Percentiles rank a stretch among this genome's conserved stretches.
phyloP scores from a whole-genome alignment of 1,284 basidiomycete species.

The Boletus calvinii region DNA sequence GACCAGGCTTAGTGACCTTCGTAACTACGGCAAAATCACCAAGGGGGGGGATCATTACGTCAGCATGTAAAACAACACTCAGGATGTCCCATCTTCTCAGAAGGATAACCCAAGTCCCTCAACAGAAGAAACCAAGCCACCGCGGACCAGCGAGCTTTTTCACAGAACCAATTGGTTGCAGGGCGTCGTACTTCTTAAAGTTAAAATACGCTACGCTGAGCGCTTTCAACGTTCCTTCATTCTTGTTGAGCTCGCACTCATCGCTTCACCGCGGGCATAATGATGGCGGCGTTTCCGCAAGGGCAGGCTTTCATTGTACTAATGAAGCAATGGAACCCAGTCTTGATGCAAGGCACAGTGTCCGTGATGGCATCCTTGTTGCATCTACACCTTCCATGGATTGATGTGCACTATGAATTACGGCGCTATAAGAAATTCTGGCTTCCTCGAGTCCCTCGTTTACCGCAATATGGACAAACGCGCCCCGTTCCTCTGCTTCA shows the following conservation, averaged over 20 bases:
- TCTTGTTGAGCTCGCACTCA: slow-evolving; percentile 8
- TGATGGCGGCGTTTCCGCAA: slow-evolving; percentile 12
- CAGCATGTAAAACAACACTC: neutral
- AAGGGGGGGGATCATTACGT: slow-evolving; percentile 14
- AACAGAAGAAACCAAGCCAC: slow-evolving; percentile 17
- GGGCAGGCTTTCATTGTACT: slow-evolving; percentile 30
- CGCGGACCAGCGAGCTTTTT: slow-evolving; percentile 15
- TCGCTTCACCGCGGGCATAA: slow-evolving; percentile 10
- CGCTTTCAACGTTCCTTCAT: slow-evolving; percentile 15
- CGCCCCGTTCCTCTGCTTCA: slow-evolving; percentile 7
- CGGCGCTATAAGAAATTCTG: slow-evolving; percentile 3
- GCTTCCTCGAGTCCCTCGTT: slow-evolving; percentile 12
- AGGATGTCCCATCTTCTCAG: slow-evolving; percentile 16
- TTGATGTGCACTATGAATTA: slow-evolving; percentile 10
- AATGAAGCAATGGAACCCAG: slow-evolving; percentile 31
- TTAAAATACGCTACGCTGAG: slow-evolving; percentile 2
- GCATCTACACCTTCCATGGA: slow-evolving; percentile 18
- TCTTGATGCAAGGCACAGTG: slow-evolving; percentile 16
- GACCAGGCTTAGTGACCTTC: neutral
- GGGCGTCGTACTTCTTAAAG: slow-evolving; percentile 7
- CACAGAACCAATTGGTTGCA: slow-evolving; percentile 2
- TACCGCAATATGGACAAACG: slow-evolving; percentile 22
- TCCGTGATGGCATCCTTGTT: slow-evolving; percentile 9
- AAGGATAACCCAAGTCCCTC: slow-evolving; percentile 16
- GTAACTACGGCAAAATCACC: neutral